Conservation (phyloP, 805 yeast genomes). For the Metschnikowia arizonensis region DNA sequence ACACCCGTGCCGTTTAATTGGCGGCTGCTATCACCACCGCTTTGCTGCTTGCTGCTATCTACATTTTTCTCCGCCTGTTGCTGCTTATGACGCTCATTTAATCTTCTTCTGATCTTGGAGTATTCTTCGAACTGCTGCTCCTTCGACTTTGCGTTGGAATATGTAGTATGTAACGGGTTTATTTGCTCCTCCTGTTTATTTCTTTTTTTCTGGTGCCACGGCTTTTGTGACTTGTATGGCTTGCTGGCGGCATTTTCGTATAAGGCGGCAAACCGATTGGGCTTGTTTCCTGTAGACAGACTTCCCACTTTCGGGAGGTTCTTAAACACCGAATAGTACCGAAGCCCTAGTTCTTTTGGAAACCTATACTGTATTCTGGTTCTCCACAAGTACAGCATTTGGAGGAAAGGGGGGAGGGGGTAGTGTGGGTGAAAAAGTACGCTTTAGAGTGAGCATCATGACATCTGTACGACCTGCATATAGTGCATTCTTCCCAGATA, state of each 20-base stretch:
- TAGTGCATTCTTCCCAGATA: background rate
- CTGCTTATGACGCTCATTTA: constrained; percentile 18
- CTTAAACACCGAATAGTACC: constrained; percentile 18
- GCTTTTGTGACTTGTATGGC: background rate
- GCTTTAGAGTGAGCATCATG: background rate
- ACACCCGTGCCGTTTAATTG: background rate
- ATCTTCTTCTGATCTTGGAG: constrained; percentile 17
- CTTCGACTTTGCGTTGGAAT: background rate
- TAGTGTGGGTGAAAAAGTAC: background rate
- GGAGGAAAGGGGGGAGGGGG: background rate
- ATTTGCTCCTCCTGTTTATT: background rate
- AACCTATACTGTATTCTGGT: background rate
- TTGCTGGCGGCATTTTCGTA: constrained; percentile 13
- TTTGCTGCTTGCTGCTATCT: background rate
- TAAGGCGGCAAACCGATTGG: constrained; percentile 34
- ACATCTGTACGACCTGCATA: background rate
- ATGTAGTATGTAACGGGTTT: background rate
- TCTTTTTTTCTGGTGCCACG: constrained; percentile 1
- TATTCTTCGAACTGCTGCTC: constrained; percentile 14
- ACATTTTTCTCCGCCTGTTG: constrained; percentile 8
- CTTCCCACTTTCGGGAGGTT: constrained; percentile 28
- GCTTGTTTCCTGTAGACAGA: constrained; percentile 16
- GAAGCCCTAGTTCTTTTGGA: background rate
- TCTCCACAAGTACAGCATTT: background rate
- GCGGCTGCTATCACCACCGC: background rate